phyloP scores from a whole-genome alignment of 345 rosid genomes.

The Aethionema arabicum region DNA sequence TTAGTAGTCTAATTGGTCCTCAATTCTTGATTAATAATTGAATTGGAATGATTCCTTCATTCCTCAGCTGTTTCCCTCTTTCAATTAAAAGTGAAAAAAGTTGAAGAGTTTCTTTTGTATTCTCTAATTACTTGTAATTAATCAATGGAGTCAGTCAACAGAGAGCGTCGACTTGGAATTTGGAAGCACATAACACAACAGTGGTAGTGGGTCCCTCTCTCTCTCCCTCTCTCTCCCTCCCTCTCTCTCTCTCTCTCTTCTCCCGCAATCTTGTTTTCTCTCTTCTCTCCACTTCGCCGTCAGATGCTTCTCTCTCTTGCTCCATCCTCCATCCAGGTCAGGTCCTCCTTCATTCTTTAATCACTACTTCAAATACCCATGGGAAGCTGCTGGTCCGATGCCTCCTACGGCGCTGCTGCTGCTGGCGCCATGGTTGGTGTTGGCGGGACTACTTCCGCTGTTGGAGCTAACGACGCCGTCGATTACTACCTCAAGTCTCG shows the following conservation, averaged over 20 bases:
- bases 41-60: too few relatives aligned
- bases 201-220: slow-evolving; percentile 18
- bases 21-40: too few relatives aligned
- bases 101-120: too few relatives aligned
- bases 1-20: too few relatives aligned
- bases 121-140: too few relatives aligned
- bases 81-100: too few relatives aligned
- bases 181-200: neutral
- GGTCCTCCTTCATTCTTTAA: neutral
- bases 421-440: slow-evolving; percentile 62
- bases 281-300: slow-evolving; percentile 18
- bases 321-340: slow-evolving; percentile 19
- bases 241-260: neutral
- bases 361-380: slow-evolving; percentile 21
- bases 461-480: slow-evolving; percentile 64
- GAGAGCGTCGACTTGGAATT: slow-evolving; percentile 29
- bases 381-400: slow-evolving; percentile 94
- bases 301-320: slow-evolving; percentile 9
- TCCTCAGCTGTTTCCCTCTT: too few relatives aligned
- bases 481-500: slow-evolving; percentile 63
- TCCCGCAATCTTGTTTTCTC: slow-evolving; percentile 22
- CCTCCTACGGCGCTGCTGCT: slow-evolving; percentile 4
- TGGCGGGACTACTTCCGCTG: slow-evolving; percentile 50
- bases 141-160: slow-evolving; percentile 5
- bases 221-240: slow-evolving; percentile 10